Percentiles rank a stretch among this genome's conserved stretches.
Evolutionary conservation across 805 yeast genomes (phyloP).

Genomic region (Danielozyma ontarioensis): DNA sequence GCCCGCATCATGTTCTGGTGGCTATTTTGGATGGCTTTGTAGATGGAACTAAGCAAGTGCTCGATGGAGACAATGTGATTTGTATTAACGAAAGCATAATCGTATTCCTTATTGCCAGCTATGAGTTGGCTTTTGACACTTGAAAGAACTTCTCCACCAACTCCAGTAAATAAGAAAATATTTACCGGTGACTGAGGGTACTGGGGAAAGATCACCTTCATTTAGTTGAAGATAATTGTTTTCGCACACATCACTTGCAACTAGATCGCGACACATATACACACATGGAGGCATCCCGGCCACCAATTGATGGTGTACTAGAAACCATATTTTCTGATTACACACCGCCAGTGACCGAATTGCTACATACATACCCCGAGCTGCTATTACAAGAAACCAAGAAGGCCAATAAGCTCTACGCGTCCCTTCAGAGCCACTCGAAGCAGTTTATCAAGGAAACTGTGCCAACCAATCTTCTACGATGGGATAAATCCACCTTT

Average conservation of each 20-base stretch:
- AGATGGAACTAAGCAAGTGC: conserved; percentile 56
- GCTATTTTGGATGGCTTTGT: conserved; percentile 54
- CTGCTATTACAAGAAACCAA: conserved; percentile 24
- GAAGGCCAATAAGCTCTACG: conserved; percentile 25
- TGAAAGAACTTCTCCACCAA: conserved; percentile 32
- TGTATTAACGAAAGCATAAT: conserved; percentile 65
- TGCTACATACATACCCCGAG: conserved; percentile 24
- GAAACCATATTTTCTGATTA: not conserved
- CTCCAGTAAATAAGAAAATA: conserved; percentile 41
- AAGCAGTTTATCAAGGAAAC: conserved; percentile 26
- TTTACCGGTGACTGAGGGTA: conserved; percentile 33
- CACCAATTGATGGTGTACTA: not conserved
- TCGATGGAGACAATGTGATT: conserved; percentile 52
- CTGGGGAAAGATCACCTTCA: conserved; percentile 37
- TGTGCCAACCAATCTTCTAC: conserved; percentile 12
- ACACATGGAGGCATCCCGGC: no score
- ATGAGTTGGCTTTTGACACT: conserved; percentile 42
- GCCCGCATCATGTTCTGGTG: conserved; percentile 50
- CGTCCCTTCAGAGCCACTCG: conserved; percentile 28
- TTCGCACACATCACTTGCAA: not conserved
- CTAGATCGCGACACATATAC: no score
- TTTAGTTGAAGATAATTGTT: no score
- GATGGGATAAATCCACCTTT: conserved; percentile 27
- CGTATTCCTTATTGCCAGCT: conserved; percentile 42
- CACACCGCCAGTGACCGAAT: not conserved